Percentiles rank a stretch among this genome's conserved stretches.
These are phyloP conservation scores for Umbilicaria muhlenbergii DNA, from an alignment of 495 filamentous ascomycete genomes.

Conservation along the genomic window DNA sequence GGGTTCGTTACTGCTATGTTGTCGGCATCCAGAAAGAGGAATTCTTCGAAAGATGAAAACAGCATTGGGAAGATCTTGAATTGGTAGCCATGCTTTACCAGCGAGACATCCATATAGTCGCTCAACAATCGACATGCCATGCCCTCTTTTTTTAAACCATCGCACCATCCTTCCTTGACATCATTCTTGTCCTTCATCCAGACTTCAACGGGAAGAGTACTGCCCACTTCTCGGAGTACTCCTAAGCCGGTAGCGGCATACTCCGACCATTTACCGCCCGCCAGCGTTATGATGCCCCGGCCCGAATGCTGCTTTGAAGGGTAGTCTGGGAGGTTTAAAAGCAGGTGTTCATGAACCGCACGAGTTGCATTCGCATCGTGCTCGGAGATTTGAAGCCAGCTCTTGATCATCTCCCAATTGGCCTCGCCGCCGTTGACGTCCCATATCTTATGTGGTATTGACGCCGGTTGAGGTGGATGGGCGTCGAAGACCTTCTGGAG, in stretches of 20 bases:
- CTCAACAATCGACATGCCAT: constrained; percentile 9
- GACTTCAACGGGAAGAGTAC: constrained; percentile 8
- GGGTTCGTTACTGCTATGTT: constrained; percentile 10
- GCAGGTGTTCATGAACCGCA: constrained; percentile 3
- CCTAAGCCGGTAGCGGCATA: constrained; percentile 10
- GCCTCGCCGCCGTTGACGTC: constrained; percentile 1
- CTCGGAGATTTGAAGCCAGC: constrained; percentile 2
- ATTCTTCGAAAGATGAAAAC: constrained; percentile 14
- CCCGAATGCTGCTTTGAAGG: constrained; percentile 2
- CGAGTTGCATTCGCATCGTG: constrained; percentile 5
- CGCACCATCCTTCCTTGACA: constrained; percentile 8
- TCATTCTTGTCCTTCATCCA: constrained; percentile 9
- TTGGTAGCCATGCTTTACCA: constrained; percentile 9
- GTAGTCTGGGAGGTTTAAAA: constrained; percentile 4
- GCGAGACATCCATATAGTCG: constrained; percentile 9
- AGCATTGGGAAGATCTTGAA: constrained; percentile 11
- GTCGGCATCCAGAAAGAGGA: constrained; percentile 13
- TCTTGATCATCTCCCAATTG: constrained; percentile 5
- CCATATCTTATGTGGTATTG: constrained; percentile 2
- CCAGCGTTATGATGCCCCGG: constrained; percentile 7
- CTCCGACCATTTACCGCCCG: constrained; percentile 5
- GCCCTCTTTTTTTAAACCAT: constrained; percentile 7
- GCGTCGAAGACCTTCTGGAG: constrained; percentile 7
- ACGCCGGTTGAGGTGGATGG: constrained; percentile 6
- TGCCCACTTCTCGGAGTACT: constrained; percentile 8